These are phyloP conservation scores for Solanum corneliomulleri DNA, from an alignment of 257 asterid genomes.

Conservation along the genomic window DNA sequence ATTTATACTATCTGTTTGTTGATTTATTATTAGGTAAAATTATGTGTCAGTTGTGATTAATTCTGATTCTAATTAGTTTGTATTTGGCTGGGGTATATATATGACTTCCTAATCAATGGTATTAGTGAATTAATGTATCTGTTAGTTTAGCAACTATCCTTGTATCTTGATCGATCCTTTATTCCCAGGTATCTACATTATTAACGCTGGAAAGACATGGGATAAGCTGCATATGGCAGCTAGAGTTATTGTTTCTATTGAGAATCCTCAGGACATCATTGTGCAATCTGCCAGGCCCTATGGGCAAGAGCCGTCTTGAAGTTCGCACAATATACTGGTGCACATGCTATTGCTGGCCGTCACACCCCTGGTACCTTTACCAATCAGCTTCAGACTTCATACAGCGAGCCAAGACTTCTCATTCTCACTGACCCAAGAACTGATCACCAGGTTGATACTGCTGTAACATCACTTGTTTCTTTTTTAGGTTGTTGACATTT, in stretches of 20 bases:
- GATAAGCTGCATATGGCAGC: not conserved
- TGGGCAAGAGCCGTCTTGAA: not conserved
- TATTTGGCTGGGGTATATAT: not conserved
- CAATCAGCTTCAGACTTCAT: not conserved
- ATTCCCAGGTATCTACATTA: not conserved
- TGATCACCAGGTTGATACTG: slow-evolving; percentile 8
- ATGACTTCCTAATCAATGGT: not conserved
- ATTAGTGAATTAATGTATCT: not conserved
- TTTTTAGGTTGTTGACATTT: not conserved
- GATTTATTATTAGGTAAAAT: not conserved
- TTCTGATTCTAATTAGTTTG: not conserved
- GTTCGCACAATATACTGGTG: slow-evolving; percentile 3
- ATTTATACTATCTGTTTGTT: not conserved
- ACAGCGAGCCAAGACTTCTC: slow-evolving; percentile 1
- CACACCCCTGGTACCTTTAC: slow-evolving; percentile 15
- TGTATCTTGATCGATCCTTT: not conserved
- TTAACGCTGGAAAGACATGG: not conserved
- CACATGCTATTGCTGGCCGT: slow-evolving; percentile 14
- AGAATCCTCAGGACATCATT: not conserved
- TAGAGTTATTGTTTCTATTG: not conserved
- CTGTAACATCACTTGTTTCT: not conserved
- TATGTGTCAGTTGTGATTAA: not conserved
- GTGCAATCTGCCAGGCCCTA: slow-evolving; percentile 1
- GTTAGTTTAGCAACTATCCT: not conserved
- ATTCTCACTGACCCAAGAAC: slow-evolving; percentile 10